A percentile compares a stretch with the other conserved stretches of the same genome.
These are phyloP conservation scores for Austroboletus niveus DNA, from an alignment of 1,284 basidiomycete species.

Conservation along the genomic window DNA sequence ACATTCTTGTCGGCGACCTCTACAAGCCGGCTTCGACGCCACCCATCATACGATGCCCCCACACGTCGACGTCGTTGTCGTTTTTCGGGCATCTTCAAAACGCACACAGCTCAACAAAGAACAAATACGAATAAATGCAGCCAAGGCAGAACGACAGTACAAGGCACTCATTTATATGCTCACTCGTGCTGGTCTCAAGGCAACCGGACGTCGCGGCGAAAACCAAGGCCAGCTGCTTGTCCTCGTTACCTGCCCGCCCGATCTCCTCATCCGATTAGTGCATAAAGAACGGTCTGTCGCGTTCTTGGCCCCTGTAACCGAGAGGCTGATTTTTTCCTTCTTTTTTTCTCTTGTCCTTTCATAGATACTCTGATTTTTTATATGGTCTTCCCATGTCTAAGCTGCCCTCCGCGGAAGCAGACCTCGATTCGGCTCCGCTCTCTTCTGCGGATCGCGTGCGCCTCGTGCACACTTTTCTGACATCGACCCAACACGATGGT, in stretches of 20 bases:
- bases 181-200: slow-evolving; percentile 59
- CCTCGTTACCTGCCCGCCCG: slow-evolving; percentile 71
- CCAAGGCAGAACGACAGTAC: slow-evolving; percentile 69
- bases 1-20: background rate
- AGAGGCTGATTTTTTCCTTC: background rate
- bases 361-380: slow-evolving; percentile 61
- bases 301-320: background rate
- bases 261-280: slow-evolving; percentile 63
- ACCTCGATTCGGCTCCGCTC: slow-evolving; percentile 45
- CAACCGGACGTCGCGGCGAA: slow-evolving; percentile 72
- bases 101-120: slow-evolving; percentile 50
- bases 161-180: slow-evolving; percentile 60
- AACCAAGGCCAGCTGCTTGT: slow-evolving; percentile 77
- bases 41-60: slow-evolving; percentile 39
- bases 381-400: slow-evolving; percentile 58
- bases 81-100: slow-evolving; percentile 58
- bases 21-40: background rate
- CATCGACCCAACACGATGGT: slow-evolving; percentile 65
- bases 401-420: slow-evolving; percentile 40
- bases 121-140: slow-evolving; percentile 57
- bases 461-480: slow-evolving; percentile 76
- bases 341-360: slow-evolving; percentile 5
- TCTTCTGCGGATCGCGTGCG: slow-evolving; percentile 75
- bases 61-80: slow-evolving; percentile 67
- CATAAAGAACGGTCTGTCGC: slow-evolving; percentile 70